Conservation (phyloP, 441 rosid species). For the Jatropha podagrica region DNA sequence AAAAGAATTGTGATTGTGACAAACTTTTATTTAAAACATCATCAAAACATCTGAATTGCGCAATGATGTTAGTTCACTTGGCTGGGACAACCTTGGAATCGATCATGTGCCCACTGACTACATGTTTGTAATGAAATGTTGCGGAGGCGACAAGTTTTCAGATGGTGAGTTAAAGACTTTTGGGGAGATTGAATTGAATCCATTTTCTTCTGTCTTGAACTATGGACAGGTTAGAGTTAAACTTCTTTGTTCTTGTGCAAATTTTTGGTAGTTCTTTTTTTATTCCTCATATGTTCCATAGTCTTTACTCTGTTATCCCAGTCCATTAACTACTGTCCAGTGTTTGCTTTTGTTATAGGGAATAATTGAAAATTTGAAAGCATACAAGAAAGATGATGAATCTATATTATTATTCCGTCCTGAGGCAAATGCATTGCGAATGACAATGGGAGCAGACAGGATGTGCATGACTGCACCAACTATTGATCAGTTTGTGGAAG, state of each 20-base stretch:
- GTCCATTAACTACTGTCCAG: neutral
- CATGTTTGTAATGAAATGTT: slow-evolving; percentile 45
- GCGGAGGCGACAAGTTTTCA: slow-evolving; percentile 28
- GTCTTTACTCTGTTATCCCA: neutral
- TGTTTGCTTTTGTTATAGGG: slow-evolving; percentile 27
- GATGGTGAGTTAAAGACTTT: slow-evolving; percentile 35
- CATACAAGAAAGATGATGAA: slow-evolving; percentile 38
- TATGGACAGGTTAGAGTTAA: slow-evolving; percentile 42
- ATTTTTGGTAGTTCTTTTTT: neutral
- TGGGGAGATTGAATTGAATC: slow-evolving; percentile 42
- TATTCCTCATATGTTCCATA: neutral
- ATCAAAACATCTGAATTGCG: slow-evolving; percentile 29
- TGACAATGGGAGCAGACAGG: slow-evolving; percentile 43
- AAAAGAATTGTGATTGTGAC: neutral
- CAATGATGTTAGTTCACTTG: slow-evolving; percentile 6
- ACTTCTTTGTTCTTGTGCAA: neutral
- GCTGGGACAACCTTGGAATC: slow-evolving; percentile 43
- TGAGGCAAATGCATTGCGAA: slow-evolving; percentile 34
- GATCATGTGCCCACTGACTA: slow-evolving; percentile 38
- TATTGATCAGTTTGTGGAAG: slow-evolving; percentile 40
- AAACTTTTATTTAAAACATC: neutral
- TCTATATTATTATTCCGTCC: slow-evolving; percentile 43
- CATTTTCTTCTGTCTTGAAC: slow-evolving; percentile 49
- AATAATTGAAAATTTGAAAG: slow-evolving; percentile 43
- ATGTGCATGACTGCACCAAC: slow-evolving; percentile 53